A percentile compares a stretch with the other conserved stretches of the same genome.
These are phyloP conservation scores for Loxodes magnus DNA, from an alignment of 73 alveolate species.

Conservation along the genomic window DNA sequence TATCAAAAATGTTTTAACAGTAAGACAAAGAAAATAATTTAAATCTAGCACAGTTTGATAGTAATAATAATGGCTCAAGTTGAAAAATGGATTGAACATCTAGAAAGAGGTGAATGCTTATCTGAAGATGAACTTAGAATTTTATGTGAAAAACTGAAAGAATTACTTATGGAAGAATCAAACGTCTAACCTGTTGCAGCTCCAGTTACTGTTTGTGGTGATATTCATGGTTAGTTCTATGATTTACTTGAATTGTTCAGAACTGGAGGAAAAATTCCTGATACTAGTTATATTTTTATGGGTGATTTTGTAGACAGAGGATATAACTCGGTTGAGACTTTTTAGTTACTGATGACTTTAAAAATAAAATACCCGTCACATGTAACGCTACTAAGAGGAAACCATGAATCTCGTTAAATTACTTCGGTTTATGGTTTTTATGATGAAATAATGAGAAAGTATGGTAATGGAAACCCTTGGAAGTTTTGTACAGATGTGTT, in stretches of 20 bases:
- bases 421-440: slow-evolving; percentile 13
- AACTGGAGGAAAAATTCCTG: slow-evolving; percentile 61
- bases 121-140: slow-evolving; percentile 74
- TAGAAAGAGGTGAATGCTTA: slow-evolving; percentile 60
- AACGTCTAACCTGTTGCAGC: slow-evolving; percentile 91
- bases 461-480: slow-evolving; percentile 79
- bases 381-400: slow-evolving; percentile 75
- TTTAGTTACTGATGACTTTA: slow-evolving; percentile 63
- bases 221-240: slow-evolving; percentile 93
- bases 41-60: no score
- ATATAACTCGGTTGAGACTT: slow-evolving; percentile 74
- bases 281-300: slow-evolving; percentile 53
- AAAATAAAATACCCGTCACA: slow-evolving; percentile 63
- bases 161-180: slow-evolving; percentile 71
- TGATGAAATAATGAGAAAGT: slow-evolving; percentile 61
- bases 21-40: no score
- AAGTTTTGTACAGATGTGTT: slow-evolving; percentile 59
- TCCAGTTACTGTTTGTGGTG: slow-evolving; percentile 96
- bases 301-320: slow-evolving; percentile 92
- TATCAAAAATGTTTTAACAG: no score
- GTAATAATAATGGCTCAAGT: no score
- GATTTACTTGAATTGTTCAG: slow-evolving; percentile 75
- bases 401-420: slow-evolving; percentile 53
- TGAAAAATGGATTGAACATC: slow-evolving; percentile 62
- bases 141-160: slow-evolving; percentile 79